Conservation (phyloP, 768 basidiomycete species). For the Rhodocollybia butyracea region DNA sequence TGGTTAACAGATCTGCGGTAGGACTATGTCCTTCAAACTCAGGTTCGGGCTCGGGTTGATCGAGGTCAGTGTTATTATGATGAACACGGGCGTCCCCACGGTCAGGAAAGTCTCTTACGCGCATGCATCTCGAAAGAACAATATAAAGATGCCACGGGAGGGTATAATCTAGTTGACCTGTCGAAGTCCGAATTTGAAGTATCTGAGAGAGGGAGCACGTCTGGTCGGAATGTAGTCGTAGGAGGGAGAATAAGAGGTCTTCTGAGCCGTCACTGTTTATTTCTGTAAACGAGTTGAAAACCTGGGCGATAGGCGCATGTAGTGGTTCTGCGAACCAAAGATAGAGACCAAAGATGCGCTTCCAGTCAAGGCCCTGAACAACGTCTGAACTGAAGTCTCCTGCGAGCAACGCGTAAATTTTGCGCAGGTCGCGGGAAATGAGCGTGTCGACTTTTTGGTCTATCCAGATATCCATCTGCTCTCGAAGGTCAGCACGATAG, state of each 20-base stretch:
- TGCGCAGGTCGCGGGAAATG: slow-evolving; percentile 64
- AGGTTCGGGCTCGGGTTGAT: slow-evolving; percentile 25
- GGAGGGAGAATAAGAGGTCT: slow-evolving; percentile 80
- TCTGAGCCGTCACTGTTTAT: slow-evolving; percentile 39
- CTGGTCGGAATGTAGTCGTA: slow-evolving; percentile 74
- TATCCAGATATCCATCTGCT: slow-evolving; percentile 83
- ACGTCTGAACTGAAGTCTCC: slow-evolving; percentile 67
- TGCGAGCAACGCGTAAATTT: slow-evolving; percentile 79
- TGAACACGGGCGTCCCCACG: slow-evolving; percentile 47
- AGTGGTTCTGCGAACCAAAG: slow-evolving; percentile 85
- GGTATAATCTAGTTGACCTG: slow-evolving; percentile 73
- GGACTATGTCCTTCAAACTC: slow-evolving; percentile 74
- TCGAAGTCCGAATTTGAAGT: slow-evolving; percentile 65
- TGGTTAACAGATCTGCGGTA: slow-evolving; percentile 79
- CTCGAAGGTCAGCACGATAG: slow-evolving; percentile 67
- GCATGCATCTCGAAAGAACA: slow-evolving; percentile 78
- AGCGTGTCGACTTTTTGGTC: slow-evolving; percentile 70
- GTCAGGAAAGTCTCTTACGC: slow-evolving; percentile 86
- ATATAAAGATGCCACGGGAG: slow-evolving; percentile 93
- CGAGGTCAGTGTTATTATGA: slow-evolving; percentile 29
- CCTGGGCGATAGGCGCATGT: slow-evolving; percentile 66
- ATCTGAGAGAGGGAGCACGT: slow-evolving; percentile 65
- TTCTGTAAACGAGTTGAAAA: slow-evolving; percentile 62
- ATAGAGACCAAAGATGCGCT: slow-evolving; percentile 84
- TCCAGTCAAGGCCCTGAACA: slow-evolving; percentile 85